Evolutionary conservation across 345 rosid genomes (phyloP).

Genomic region (Eucalyptus sp.): DNA sequence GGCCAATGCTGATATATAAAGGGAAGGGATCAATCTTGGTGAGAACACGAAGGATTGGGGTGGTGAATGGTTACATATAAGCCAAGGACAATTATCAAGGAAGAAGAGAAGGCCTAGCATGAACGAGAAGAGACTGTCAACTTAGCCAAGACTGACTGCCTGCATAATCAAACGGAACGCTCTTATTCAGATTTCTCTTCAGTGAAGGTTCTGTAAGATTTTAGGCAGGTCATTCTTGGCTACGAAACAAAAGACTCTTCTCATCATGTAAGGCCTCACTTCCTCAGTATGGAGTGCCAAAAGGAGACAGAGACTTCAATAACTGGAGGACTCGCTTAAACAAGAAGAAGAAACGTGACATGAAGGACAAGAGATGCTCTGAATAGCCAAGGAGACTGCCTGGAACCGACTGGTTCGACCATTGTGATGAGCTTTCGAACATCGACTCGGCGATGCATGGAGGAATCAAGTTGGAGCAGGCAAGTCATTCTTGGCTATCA

Average conservation of each 20-base stretch:
- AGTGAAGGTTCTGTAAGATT: neutral
- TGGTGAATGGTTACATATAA: too few species aligned
- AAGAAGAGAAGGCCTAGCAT: neutral
- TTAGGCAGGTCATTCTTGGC: neutral
- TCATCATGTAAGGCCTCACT: slow-evolving; percentile 19
- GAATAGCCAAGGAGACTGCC: slow-evolving; percentile 28
- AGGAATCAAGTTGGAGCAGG: slow-evolving; percentile 8
- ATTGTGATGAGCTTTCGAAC: neutral
- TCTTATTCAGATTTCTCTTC: neutral
- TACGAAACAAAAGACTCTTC: neutral
- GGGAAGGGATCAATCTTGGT: too few species aligned
- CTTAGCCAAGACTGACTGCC: neutral
- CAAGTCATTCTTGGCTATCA: slow-evolving; percentile 54
- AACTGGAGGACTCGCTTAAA: neutral
- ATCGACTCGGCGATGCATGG: neutral
- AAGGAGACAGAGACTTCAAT: neutral
- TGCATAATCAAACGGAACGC: neutral
- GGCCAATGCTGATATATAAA: neutral
- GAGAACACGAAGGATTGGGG: too few species aligned
- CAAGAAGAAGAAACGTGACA: slow-evolving; percentile 11
- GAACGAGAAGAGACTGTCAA: neutral
- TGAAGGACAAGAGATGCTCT: slow-evolving; percentile 14
- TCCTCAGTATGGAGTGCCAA: neutral
- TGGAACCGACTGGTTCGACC: neutral
- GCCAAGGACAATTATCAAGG: neutral